Evolutionary conservation across 805 yeast genomes (phyloP), one percentile per base, ranked within the genome.

Genomic region (Yarrowia porcina): DNA sequence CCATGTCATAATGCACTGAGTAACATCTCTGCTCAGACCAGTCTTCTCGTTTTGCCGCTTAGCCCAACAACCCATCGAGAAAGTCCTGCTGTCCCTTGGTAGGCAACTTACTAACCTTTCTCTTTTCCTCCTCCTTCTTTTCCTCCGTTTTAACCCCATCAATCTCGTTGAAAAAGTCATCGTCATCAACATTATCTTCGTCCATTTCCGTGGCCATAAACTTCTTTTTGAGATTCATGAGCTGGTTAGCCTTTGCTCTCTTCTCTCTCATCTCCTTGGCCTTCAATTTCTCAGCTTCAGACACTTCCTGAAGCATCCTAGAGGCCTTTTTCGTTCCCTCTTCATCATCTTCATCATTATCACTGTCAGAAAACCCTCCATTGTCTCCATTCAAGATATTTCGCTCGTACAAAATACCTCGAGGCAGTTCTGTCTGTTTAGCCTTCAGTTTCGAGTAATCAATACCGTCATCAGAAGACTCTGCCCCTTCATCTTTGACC

Each of bases 401-500:
- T 0, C 44, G 44, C 10, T 52, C 59, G n/a, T 52, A 52, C 7
- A 52, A 20, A 7, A 17, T 8, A 13, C 59, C 59, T 13, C 27
- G 28, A 8, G 59, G 59, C 44, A 52, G 13, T 75, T 80, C 20
- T 82, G 81, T 30, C 79, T 78, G 59, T 17, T 17, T 35, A 13
- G 59, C 23, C 17, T 52, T 52, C 7, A 52, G 32, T 12, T 33
- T 25, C 15, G 59, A 52, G 44, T 52, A 52, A 12, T 52, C 59
- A 10, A 35, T 6, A 18, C 17, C 28, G 49, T 20, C 47, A 7
- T 23, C 49, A 38, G 36, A 10, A 18, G 50, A 28, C 27, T 61
- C 44, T 20, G 39, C 23, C n/a, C 45, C 42, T n/a, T 61, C 42
- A 1, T 21, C 39, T 13, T 54, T 45, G 11, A 45, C 56, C 28